These are phyloP conservation scores for Diddensiella santjacobensis DNA, from an alignment of 805 yeast genomes.

Conservation along the genomic window DNA sequence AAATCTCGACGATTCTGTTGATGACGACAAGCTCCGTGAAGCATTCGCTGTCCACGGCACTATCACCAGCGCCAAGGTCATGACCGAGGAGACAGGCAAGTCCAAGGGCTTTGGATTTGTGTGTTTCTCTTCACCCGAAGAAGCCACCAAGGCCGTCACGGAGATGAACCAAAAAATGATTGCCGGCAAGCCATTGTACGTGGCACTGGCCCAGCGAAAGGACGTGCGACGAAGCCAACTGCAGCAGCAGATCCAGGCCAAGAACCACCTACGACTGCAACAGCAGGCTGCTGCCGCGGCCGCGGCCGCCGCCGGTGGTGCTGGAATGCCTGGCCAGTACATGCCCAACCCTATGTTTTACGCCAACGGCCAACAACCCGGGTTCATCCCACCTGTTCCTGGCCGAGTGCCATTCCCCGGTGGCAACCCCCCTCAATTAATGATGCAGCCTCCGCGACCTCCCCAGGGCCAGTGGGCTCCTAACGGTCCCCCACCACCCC, in stretches of 20 bases:
- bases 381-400: conserved; percentile 77
- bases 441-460: conserved; percentile 32
- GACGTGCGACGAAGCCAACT: conserved; percentile 96
- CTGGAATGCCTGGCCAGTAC: conserved; percentile 83
- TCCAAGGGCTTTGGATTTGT: conserved; percentile 99
- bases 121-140: conserved; percentile 96
- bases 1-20: conserved; percentile 91
- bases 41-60: conserved; percentile 91
- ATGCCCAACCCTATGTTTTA: conserved; percentile 74
- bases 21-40: conserved; percentile 86
- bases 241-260: conserved; percentile 96
- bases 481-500: conserved; percentile 42
- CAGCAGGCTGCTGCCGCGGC: conserved; percentile 83
- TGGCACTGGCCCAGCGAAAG: conserved; percentile 97
- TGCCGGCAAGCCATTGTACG: conserved; percentile 93
- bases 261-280: conserved; percentile 97
- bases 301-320: conserved; percentile 54
- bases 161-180: conserved; percentile 98
- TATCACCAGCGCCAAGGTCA: conserved; percentile 72
- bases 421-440: conserved; percentile 37
- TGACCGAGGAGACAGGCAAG: conserved; percentile 91
- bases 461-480: conserved; percentile 41
- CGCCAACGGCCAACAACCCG: conserved; percentile 61
- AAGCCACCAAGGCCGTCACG: conserved; percentile 96
- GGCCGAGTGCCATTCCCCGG: conserved; percentile 52